A percentile compares a stretch with the other conserved stretches of the same genome.
Conservation (phyloP, 2,329 filamentous ascomycete genomes). For the Diaporthe helianthi region DNA sequence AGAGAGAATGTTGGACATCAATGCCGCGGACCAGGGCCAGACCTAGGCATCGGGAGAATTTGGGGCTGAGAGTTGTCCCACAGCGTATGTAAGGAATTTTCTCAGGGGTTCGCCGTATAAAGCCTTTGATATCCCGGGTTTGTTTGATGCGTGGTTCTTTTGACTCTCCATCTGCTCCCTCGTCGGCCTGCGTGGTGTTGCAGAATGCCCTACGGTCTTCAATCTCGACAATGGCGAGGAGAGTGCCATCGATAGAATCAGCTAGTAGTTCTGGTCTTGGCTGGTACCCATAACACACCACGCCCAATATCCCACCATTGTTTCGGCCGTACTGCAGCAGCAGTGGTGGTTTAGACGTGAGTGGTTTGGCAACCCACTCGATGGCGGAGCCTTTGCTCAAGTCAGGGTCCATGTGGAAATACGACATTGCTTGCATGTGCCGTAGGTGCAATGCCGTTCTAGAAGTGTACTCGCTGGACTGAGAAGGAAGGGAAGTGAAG, state of each 20-base stretch:
- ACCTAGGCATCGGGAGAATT: conserved; percentile 65
- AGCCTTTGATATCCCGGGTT: conserved; percentile 27
- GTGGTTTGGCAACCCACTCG: conserved; percentile 60
- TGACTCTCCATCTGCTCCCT: neutral
- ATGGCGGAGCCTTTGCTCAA: conserved; percentile 32
- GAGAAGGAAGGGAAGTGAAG: conserved; percentile 65
- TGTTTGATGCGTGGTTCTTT: neutral
- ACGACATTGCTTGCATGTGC: conserved; percentile 80
- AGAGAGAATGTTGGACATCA: conserved; percentile 56
- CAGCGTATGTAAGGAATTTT: conserved; percentile 68
- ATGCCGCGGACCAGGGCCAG: conserved; percentile 75
- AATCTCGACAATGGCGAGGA: conserved; percentile 71
- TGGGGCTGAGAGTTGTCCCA: conserved; percentile 65
- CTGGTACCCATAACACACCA: conserved; percentile 73
- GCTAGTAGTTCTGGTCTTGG: conserved; percentile 63
- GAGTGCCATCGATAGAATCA: conserved; percentile 73
- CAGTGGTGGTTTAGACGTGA: conserved; percentile 66
- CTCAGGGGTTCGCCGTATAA: conserved; percentile 54
- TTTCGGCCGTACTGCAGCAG: conserved; percentile 64
- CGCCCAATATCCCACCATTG: conserved; percentile 63
- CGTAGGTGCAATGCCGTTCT: conserved; percentile 71
- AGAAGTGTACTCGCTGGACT: conserved; percentile 60
- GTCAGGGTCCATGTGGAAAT: conserved; percentile 65
- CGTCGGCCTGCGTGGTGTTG: neutral
- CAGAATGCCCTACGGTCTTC: conserved; percentile 61